These are phyloP conservation scores for Amanita jacksonii DNA, from an alignment of 768 basidiomycete genomes.

Conservation along the genomic window DNA sequence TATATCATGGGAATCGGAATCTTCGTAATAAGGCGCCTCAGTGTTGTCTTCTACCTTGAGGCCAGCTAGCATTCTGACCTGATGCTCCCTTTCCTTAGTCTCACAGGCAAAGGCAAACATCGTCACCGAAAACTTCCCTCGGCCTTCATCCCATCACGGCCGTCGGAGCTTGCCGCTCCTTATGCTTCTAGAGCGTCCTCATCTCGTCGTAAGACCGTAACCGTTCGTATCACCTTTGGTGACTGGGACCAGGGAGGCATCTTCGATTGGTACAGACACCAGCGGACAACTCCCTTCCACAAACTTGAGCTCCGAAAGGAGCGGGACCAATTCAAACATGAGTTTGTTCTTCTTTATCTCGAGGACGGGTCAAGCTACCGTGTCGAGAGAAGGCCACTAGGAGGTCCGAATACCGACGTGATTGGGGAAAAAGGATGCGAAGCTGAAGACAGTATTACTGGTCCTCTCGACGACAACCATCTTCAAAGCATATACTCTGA, in stretches of 20 bases:
- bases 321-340: constrained; percentile 1
- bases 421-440: neutral
- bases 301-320: constrained; percentile 4
- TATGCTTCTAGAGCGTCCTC: no score
- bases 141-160: no score
- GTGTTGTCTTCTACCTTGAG: no score
- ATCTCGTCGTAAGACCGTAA: no score
- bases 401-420: neutral
- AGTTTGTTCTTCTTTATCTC: neutral
- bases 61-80: no score
- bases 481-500: neutral
- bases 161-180: no score
- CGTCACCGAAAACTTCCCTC: no score
- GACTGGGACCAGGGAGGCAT: neutral
- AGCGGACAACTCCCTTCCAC: neutral
- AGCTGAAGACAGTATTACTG: constrained; percentile 1
- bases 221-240: neutral
- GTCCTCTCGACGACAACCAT: neutral
- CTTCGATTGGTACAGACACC: neutral
- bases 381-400: neutral
- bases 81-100: no score
- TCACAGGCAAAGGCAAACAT: no score
- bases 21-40: no score
- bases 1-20: no score
- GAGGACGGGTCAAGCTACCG: neutral